A percentile compares a stretch with the other conserved stretches of the same genome.
Conservation (phyloP, 2,329 filamentous ascomycete genomes). For the Monosporascus sp. region DNA sequence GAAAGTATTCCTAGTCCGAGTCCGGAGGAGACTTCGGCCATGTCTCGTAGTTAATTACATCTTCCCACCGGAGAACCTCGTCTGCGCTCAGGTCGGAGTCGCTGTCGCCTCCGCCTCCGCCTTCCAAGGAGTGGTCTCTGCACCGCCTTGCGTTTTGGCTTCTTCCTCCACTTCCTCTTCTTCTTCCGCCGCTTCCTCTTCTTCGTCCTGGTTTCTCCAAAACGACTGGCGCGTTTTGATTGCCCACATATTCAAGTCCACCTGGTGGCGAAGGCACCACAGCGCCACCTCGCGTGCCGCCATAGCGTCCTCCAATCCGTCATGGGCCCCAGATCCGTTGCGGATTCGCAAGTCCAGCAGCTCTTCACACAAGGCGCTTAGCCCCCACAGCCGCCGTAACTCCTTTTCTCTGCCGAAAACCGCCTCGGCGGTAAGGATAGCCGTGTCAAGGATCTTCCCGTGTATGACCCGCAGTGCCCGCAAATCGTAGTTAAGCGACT, state of each 20-base stretch:
- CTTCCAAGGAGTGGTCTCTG: no score
- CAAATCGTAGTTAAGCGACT: constrained; percentile 37
- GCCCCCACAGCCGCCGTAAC: constrained; percentile 17
- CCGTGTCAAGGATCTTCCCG: constrained; percentile 34
- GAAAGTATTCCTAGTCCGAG: background rate
- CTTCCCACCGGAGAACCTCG: constrained; percentile 2
- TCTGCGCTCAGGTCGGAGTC: no score
- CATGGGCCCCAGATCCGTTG: constrained; percentile 31
- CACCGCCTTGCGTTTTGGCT: background rate
- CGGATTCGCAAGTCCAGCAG: constrained; percentile 30
- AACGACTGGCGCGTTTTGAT: background rate
- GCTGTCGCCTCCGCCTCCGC: no score
- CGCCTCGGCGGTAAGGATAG: constrained; percentile 31
- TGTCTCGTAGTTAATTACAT: constrained; percentile 6
- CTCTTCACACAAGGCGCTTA: constrained; percentile 29
- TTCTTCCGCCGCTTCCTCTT: background rate
- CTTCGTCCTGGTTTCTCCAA: background rate
- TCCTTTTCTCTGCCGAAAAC: constrained; percentile 9
- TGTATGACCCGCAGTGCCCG: constrained; percentile 35
- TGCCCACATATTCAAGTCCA: constrained; percentile 30
- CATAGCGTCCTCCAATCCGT: constrained; percentile 40
- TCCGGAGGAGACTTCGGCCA: constrained; percentile 7
- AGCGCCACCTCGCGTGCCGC: constrained; percentile 38
- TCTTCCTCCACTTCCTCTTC: background rate
- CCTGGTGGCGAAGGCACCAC: constrained; percentile 21